phyloP scores from a whole-genome alignment of 2,329 filamentous ascomycete species.

The Ceratocystis diversiconidia region DNA sequence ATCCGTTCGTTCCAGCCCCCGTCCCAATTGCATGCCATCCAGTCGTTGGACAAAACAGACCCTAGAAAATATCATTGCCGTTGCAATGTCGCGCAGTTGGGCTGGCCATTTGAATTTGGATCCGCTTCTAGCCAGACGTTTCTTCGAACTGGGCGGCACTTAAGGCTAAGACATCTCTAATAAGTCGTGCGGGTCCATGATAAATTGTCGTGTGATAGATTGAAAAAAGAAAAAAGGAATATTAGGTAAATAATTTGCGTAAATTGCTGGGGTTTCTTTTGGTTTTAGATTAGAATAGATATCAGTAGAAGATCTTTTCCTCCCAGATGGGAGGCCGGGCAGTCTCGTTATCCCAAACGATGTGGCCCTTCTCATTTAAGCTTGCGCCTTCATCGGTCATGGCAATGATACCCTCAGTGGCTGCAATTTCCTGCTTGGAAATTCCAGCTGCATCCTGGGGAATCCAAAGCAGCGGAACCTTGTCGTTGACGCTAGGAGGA shows the following conservation, averaged over 20 bases:
- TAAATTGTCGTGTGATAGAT: neutral
- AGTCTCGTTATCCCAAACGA: slow-evolving; percentile 30
- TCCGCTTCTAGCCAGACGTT: neutral
- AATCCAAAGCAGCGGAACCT: slow-evolving; percentile 67
- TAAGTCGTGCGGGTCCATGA: neutral
- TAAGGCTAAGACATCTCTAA: neutral
- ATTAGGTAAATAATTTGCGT: neutral
- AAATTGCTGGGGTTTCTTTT: neutral
- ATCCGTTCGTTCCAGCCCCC: neutral
- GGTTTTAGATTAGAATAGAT: neutral
- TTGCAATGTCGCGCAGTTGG: neutral
- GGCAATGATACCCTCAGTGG: slow-evolving; percentile 55
- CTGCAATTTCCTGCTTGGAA: slow-evolving; percentile 60
- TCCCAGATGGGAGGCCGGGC: slow-evolving; percentile 32
- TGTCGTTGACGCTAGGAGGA: slow-evolving; percentile 52
- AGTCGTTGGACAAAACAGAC: neutral
- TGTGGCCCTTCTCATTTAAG: slow-evolving; percentile 48
- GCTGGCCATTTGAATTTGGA: neutral
- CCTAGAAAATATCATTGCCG: neutral
- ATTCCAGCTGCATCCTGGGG: slow-evolving; percentile 62
- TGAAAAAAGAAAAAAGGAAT: neutral
- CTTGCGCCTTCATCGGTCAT: slow-evolving; percentile 68
- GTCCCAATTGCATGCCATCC: neutral
- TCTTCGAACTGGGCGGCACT: neutral
- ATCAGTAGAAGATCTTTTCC: slow-evolving; percentile 33